A percentile compares a stretch with the other conserved stretches of the same genome.
Conservation (phyloP, 805 yeast species). For the Jamesozyma gamospora region DNA sequence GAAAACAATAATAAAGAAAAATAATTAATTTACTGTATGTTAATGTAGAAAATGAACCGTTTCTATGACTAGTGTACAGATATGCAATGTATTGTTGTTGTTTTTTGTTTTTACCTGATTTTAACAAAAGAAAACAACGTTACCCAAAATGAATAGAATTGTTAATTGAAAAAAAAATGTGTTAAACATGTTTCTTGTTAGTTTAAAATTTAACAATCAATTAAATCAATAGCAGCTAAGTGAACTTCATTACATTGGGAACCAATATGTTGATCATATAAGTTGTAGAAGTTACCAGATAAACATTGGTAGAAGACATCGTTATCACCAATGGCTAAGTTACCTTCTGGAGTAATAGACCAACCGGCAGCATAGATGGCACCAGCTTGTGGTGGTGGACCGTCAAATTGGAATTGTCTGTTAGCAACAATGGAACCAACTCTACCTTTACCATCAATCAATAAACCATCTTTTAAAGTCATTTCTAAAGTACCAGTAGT, state of each 20-base stretch:
- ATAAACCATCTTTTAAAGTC: slow-evolving; percentile 40
- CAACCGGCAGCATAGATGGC: slow-evolving; percentile 64
- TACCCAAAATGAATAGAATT: neutral
- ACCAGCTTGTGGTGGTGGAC: slow-evolving; percentile 81
- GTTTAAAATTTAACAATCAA: slow-evolving; percentile 46
- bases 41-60: neutral
- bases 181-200: too few relatives aligned
- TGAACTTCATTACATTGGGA: slow-evolving; percentile 54
- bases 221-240: slow-evolving; percentile 48
- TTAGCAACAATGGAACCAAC: slow-evolving; percentile 73
- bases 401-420: slow-evolving; percentile 80
- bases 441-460: slow-evolving; percentile 55
- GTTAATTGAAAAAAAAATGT: too few relatives aligned
- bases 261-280: slow-evolving; percentile 56
- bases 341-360: slow-evolving; percentile 44
- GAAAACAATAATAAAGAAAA: neutral
- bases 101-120: too few relatives aligned
- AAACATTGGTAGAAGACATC: slow-evolving; percentile 62
- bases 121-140: too few relatives aligned
- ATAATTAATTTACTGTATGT: neutral
- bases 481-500: slow-evolving; percentile 44
- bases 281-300: slow-evolving; percentile 69
- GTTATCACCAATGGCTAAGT: slow-evolving; percentile 53
- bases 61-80: neutral
- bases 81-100: neutral